phyloP scores from a whole-genome alignment of 1,139 yeast genomes.

The Diutina pseudorugosa region DNA sequence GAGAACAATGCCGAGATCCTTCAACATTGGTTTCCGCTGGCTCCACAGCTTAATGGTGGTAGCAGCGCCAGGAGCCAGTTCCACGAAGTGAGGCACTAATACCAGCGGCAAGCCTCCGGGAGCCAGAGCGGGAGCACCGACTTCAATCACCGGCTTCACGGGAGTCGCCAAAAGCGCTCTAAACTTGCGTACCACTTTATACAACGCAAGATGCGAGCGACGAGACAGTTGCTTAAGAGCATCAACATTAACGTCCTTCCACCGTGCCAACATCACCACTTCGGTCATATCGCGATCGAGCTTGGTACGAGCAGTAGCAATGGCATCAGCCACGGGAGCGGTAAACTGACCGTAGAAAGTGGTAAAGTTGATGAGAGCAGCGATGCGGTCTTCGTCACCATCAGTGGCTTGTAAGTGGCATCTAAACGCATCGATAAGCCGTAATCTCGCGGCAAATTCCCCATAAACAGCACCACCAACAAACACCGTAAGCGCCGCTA shows the following conservation, averaged over 20 bases:
- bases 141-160: constrained; percentile 45
- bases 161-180: constrained; percentile 48
- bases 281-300: constrained; percentile 77
- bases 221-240: constrained; percentile 91
- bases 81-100: constrained; percentile 2
- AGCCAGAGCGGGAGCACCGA: constrained; percentile 23
- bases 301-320: constrained; percentile 34
- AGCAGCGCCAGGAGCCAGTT: constrained; percentile 10
- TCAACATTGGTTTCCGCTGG: constrained; percentile 43
- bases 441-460: constrained; percentile 49
- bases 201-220: constrained; percentile 72
- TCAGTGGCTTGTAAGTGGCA: constrained; percentile 25
- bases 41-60: constrained; percentile 28
- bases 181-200: constrained; percentile 75
- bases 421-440: constrained; percentile 49
- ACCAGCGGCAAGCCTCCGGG: not conserved
- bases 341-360: constrained; percentile 57
- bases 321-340: constrained; percentile 30
- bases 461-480: constrained; percentile 69
- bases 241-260: constrained; percentile 93
- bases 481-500: constrained; percentile 67
- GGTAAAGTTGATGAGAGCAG: constrained; percentile 50
- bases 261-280: constrained; percentile 78
- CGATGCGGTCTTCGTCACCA: constrained; percentile 12
- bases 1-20: constrained; percentile 36